These are phyloP conservation scores for Alternaria angustiovoidea DNA, from an alignment of 2,329 filamentous ascomycete genomes.

Conservation along the genomic window DNA sequence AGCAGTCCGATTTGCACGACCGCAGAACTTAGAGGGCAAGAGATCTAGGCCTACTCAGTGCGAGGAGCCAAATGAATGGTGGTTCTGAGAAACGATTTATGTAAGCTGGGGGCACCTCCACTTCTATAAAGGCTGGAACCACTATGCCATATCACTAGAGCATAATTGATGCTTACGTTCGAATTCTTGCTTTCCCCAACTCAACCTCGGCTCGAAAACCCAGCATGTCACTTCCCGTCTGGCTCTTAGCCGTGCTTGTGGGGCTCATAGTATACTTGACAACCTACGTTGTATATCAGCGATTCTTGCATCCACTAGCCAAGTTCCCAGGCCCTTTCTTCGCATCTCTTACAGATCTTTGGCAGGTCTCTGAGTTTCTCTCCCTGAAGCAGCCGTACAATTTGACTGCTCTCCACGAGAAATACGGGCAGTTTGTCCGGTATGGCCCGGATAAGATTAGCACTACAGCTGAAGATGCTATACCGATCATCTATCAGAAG, in stretches of 20 bases:
- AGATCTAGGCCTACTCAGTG: neutral
- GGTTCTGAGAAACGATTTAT: neutral
- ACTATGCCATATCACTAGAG: neutral
- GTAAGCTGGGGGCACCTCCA: neutral
- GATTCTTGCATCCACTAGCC: neutral
- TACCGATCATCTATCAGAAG: neutral
- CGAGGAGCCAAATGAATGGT: too few relatives aligned
- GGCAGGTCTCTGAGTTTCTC: neutral
- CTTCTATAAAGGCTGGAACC: neutral
- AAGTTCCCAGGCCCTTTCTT: neutral
- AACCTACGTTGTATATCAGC: neutral
- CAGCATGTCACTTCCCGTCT: neutral
- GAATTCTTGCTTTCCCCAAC: neutral
- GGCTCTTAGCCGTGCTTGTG: neutral
- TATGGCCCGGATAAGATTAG: neutral
- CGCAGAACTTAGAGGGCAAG: neutral
- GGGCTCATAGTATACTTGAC: neutral
- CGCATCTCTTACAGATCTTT: neutral
- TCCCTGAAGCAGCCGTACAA: neutral
- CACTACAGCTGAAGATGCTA: neutral
- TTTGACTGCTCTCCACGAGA: neutral
- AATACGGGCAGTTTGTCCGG: neutral
- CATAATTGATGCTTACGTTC: neutral
- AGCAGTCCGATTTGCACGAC: neutral
- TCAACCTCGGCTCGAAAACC: neutral